Base-by-base conservation (phyloP, 2,329 filamentous ascomycete species). In the Thielaviopsis cerberus region DNA sequence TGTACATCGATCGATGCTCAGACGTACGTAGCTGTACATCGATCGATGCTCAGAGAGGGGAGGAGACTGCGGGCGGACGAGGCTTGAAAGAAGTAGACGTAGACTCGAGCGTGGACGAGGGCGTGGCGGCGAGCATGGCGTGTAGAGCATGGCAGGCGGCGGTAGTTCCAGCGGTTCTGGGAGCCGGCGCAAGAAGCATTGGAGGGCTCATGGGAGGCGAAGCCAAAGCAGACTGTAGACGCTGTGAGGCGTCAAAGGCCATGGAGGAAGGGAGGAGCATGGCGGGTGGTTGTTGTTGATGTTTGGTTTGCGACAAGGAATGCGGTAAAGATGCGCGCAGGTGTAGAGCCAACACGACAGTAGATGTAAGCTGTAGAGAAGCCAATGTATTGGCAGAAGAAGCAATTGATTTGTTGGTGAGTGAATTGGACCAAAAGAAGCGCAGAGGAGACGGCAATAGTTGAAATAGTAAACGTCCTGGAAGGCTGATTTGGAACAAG, bases 261-360 rank as follows among this genome's bases (percentile, higher is more conserved):
- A 82, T 68, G 37, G 78, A 76, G 27, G 79, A 81, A 22, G 79
- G 78, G 62, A 81, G 74, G 60, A 82, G 69, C 79, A 82, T 82
- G 23, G 62, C 72, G 62, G 59, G 55, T 54, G 59, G 34, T 41
- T 41, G 34, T 41, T 41, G 34, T 17, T 15, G 13, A 11, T 54
- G 22, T 34, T 27, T 13, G 24, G 45, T 23, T 41, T 56, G 54
- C 54, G 41, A 56, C 41, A 27, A 7, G 53, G 24, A 48, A 55
- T 55, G 30, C 30, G 37, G 22, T 17, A 23, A 13, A 8, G 37
- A n/a, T 37, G 30, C 30, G 30, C 30, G 30, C 30, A 15, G 17
- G 30, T 5, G 3, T 37, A 3, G 37, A 17, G 51, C 11, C 17
- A 34, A 25, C 24, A 17, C 30, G 15, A 22, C n/a, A 15, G 41